Evolutionary conservation across 352 stramenopile genomes (phyloP).

Genomic region (Globisporangium barbulae): DNA sequence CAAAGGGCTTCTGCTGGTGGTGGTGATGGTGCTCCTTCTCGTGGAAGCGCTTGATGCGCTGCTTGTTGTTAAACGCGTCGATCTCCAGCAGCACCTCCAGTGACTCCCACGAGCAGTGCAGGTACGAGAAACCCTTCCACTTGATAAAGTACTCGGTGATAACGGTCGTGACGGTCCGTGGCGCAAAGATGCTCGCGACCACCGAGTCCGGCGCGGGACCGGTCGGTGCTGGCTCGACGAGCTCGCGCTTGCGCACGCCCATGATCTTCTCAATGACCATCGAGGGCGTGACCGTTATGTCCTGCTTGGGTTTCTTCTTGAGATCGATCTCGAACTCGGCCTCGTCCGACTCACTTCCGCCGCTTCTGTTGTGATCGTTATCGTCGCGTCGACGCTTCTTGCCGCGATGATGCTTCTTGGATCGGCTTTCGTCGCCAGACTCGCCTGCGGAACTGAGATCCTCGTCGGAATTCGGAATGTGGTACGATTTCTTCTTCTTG

Average conservation of each 20-base stretch:
- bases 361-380: slow-evolving; percentile 2
- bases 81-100: slow-evolving; percentile 70
- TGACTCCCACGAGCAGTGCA: slow-evolving; percentile 86
- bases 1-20: slow-evolving; percentile 29
- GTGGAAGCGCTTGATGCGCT: slow-evolving; percentile 85
- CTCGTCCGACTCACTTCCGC: slow-evolving; percentile 44
- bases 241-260: slow-evolving; percentile 54
- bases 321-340: slow-evolving; percentile 29
- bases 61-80: slow-evolving; percentile 83
- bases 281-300: slow-evolving; percentile 18
- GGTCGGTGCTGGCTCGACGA: slow-evolving; percentile 24
- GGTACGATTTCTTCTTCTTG: slow-evolving; percentile 76
- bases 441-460: slow-evolving; percentile 51
- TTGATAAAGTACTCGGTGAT: slow-evolving; percentile 88
- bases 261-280: slow-evolving; percentile 92
- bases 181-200: slow-evolving; percentile 37
- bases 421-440: slow-evolving; percentile 22
- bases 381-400: slow-evolving; percentile 29
- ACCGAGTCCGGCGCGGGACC: slow-evolving; percentile 21
- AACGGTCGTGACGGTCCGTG: slow-evolving; percentile 27
- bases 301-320: slow-evolving; percentile 31
- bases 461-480: slow-evolving; percentile 78
- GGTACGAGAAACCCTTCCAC: slow-evolving; percentile 89
- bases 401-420: slow-evolving; percentile 11
- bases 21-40: slow-evolving; percentile 65